Conservation (phyloP, 768 basidiomycete genomes). For the Hydnomerulius pinastri region DNA sequence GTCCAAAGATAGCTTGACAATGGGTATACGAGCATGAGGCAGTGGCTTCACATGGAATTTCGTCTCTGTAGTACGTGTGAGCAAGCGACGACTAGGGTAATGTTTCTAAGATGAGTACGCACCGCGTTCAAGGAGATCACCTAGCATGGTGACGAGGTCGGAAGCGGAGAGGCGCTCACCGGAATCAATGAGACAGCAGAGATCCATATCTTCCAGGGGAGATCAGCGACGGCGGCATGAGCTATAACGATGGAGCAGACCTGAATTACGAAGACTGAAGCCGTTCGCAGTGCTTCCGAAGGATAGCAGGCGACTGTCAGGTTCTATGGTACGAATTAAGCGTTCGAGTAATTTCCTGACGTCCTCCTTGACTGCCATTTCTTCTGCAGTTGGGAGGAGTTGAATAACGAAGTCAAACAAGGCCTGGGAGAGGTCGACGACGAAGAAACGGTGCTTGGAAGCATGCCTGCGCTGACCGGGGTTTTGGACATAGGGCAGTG, state of each 20-base stretch:
- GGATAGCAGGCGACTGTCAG: constrained; percentile 84
- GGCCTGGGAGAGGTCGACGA: constrained; percentile 82
- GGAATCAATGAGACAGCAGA: constrained; percentile 94
- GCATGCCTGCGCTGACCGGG: constrained; percentile 39
- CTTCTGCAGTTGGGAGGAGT: constrained; percentile 85
- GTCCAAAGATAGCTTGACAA: constrained; percentile 93
- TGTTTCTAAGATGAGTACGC: constrained; percentile 30
- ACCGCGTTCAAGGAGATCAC: constrained; percentile 93
- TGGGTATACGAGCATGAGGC: constrained; percentile 96
- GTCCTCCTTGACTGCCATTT: constrained; percentile 93
- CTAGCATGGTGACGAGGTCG: constrained; percentile 93
- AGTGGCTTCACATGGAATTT: constrained; percentile 96
- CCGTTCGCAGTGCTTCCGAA: constrained; percentile 98
- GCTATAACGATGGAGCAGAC: constrained; percentile 40
- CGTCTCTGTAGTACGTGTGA: constrained; percentile 62
- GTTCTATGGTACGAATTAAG: constrained; percentile 93
- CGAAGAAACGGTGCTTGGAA: constrained; percentile 62
- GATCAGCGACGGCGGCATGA: constrained; percentile 11
- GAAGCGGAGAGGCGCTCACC: constrained; percentile 75
- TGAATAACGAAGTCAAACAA: constrained; percentile 94
- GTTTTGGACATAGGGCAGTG: constrained; percentile 29
- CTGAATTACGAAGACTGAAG: constrained; percentile 94
- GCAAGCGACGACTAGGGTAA: constrained; percentile 12
- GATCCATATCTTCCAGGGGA: constrained; percentile 83
- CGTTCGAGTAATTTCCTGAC: constrained; percentile 93